Evolutionary conservation across 2,329 filamentous ascomycete genomes (phyloP), one percentile per base, ranked within the genome.

Genomic region (Ophiostoma himal-ulmi): DNA sequence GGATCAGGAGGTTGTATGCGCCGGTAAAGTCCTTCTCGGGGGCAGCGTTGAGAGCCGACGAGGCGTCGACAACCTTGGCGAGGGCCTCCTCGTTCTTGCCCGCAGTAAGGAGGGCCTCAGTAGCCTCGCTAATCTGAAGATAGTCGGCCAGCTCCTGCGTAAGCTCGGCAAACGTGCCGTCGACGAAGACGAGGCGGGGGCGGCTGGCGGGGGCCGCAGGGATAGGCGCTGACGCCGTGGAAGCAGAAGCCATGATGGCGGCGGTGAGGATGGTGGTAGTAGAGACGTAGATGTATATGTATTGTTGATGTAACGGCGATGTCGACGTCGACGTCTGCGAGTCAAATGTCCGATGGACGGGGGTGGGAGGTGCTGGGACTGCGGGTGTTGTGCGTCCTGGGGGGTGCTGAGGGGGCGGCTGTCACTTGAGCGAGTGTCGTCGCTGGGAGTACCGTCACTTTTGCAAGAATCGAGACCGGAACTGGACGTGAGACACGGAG

Each of bases 21-120:
- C 94, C 91, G 72, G 93, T 94, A 80, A 97, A 95, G 81, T 98
- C 94, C 86, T 95, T 96, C 86, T 99, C 95, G 71, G 94, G 92
- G 70, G 93, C 92, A 73, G 87, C 86, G 81, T 94, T 96, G 78
- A 99, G 85, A 68, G 86, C 86, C 69, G 86, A 82, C 69, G 92
- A 93, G 71, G 91, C 91, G 75, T 89, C 88, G 73, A 98, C 92
- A 74, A 99, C 85, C 85, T 93, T 94, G 84, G 94, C 91, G 71
- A 99, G 86, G 65, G 92, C 89, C 75, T 96, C 93, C 76, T 96
- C 93, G 83, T 93, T 92, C 82, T 94, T 84, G 75, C 88, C 87
- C 81, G 20, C 30, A 13, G 20, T 10, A 77, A 95, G 83, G 75
- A 94, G 85, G 74, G 91, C 87, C 80, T 89, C 85, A 79, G 95